Evolutionary conservation across 208 protist genomes (phyloP), one percentile per base, ranked within the genome.

Genomic region (Trypanosoma grayi): DNA sequence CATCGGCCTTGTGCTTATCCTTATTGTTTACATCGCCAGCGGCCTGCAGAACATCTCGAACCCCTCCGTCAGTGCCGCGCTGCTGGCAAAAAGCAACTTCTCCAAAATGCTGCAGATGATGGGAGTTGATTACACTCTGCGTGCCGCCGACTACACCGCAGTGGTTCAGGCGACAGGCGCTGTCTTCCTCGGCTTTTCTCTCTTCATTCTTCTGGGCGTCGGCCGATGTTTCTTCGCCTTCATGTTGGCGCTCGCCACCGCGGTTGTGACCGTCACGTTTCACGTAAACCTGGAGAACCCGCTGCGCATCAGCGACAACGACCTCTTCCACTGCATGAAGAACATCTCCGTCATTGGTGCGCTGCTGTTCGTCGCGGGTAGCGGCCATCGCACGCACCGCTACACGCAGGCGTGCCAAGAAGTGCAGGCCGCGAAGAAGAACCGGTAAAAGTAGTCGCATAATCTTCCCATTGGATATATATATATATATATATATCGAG

Each of bases 151-250:
- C 30, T 93, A 85, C 71, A 53, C 86, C 14, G 33, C 54, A 43
- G 7, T 90, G 6, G 74, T 86, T 24, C 82, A 85, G 45, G 60
- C 37, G 6, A 79, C 70, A 37, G 87, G 87, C 13, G 73, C 68
- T 31, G 70, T 87, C 2, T 85, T 79, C 36, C 51, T 94, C 27
- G 73, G 72, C 41, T 87, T 88, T 48, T 89, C 87, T 9, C 70
- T 90, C 20, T 90, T 94, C 33, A 86, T 91, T 65, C 50, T 94
- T 6, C 78, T 94, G 18, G 82, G 80, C 14, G 83, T 94, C 28
- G 83, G 84, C 3, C 81, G 87, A 39, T 77, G 73, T 63, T 91
- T 92, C 72, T 92, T 94, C 52, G 60, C 78, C 18, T 81, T 94
- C 37, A 33, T 90, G 40, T 55, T 94, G 55, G 83, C 82, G 16